These are phyloP conservation scores for Pseudopyricularia javanii DNA, from an alignment of 2,329 filamentous ascomycete species.

Conservation along the genomic window DNA sequence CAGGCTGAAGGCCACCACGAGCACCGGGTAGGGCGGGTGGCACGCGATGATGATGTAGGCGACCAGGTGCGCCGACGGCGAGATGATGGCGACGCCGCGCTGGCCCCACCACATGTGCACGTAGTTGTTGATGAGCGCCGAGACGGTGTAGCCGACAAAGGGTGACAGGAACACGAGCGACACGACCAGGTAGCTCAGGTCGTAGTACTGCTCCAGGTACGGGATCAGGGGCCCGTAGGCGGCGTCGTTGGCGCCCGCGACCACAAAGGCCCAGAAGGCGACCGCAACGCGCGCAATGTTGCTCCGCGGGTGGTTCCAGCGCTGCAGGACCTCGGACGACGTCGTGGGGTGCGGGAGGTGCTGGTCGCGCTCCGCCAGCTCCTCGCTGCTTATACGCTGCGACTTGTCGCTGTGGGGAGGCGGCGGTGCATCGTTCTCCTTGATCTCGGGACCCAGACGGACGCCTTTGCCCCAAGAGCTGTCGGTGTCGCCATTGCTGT, in stretches of 20 bases:
- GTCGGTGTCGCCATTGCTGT: background rate
- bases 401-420: background rate
- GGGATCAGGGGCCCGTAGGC: constrained; percentile 31
- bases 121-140: constrained; percentile 51
- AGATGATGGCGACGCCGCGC: constrained; percentile 56
- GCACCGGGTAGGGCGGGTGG: constrained; percentile 57
- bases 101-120: constrained; percentile 57
- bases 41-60: constrained; percentile 53
- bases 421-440: background rate
- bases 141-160: constrained; percentile 50
- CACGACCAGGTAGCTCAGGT: constrained; percentile 47
- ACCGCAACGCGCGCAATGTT: constrained; percentile 48
- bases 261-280: constrained; percentile 47
- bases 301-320: constrained; percentile 50
- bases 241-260: constrained; percentile 60
- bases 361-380: constrained; percentile 1
- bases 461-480: background rate
- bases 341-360: constrained; percentile 4
- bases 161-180: constrained; percentile 57
- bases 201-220: constrained; percentile 46
- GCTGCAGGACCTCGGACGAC: constrained; percentile 21
- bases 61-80: constrained; percentile 47
- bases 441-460: background rate
- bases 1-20: constrained; percentile 53
- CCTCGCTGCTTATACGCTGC: background rate